Conservation (phyloP, 2,329 filamentous ascomycete species). For the Lachnellula hyalina region DNA sequence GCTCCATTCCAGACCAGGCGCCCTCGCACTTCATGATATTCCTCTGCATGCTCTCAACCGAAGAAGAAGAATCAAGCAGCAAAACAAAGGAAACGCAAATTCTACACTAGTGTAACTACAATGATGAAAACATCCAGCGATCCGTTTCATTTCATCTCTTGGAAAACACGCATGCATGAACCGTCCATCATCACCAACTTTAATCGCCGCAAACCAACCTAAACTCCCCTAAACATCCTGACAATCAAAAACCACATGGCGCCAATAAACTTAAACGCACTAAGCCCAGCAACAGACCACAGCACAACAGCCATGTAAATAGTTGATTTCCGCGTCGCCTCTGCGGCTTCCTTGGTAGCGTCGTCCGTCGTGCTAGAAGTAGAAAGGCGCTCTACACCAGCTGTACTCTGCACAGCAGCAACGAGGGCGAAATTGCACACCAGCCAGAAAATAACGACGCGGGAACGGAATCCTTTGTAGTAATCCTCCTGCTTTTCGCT, state of each 20-base stretch:
- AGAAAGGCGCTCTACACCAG: conserved; percentile 65
- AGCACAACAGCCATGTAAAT: conserved; percentile 33
- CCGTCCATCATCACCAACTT: too few relatives aligned
- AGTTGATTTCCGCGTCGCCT: conserved; percentile 20
- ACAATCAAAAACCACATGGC: conserved; percentile 64
- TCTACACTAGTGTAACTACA: too few relatives aligned
- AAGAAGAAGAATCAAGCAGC: too few relatives aligned
- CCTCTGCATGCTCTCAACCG: too few relatives aligned
- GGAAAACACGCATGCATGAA: too few relatives aligned
- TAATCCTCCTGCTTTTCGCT: conserved; percentile 92
- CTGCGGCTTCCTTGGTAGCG: too few relatives aligned
- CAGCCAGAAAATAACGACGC: conserved; percentile 93
- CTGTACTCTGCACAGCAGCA: conserved; percentile 80
- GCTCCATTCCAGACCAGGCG: too few relatives aligned
- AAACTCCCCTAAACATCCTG: conserved; percentile 73
- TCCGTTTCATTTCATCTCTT: too few relatives aligned
- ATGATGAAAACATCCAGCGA: too few relatives aligned
- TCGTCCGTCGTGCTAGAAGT: conserved; percentile 73
- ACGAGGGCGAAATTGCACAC: conserved; percentile 87
- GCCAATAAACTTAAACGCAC: conserved; percentile 31
- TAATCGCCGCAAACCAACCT: not conserved
- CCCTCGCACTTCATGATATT: too few relatives aligned
- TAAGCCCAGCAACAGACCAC: conserved; percentile 33
- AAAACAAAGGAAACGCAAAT: too few relatives aligned
- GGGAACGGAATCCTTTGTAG: conserved; percentile 90